Evolutionary conservation across 495 filamentous ascomycete genomes (phyloP), one percentile per base, ranked within the genome.

Genomic region (Tuber microsphaerosporum): DNA sequence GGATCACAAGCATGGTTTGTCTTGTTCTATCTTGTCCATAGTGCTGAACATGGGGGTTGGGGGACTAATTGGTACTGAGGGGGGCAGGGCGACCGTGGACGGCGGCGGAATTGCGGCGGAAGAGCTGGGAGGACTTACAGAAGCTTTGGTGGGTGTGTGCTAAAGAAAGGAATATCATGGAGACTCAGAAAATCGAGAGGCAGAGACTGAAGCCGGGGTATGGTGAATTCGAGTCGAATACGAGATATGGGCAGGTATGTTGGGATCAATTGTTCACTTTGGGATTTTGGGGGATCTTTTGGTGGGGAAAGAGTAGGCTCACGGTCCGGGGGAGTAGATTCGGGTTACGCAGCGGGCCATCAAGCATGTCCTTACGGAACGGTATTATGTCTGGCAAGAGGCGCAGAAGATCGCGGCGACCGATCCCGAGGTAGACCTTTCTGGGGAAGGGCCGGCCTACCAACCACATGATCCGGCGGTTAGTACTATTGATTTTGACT

Each of bases 61-160:
- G 17, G 17, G 10, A 2, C 39, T 20, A 39, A 73, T 65, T 22
- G 46, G 48, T 9, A 42, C 37, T 45, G n/a, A 9, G 42, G 26
- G 75, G 16, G 71, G 75, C 77, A 92, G 91, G 95, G 44, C 90
- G 95, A 70, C 84, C 88, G 42, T 99, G 96, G 96, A 88, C 86
- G 43, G 89, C 91, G n/a, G 90, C 92, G 85, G 96, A 99, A 85
- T 88, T 99, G 72, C 89, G 94, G 51, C 84, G 87, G 70, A 97
- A 97, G 85, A 91, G 89, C 74, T 99, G 93, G 93, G 93, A 97
- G 68, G 94, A 97, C 84, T 85, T 99, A 70, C 94, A 97, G 82
- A 85, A 84, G 72, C 87, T 99, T 75, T 99, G 95, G 95, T 98
- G 93, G 92, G 89, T 93, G 44, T 99, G 96, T 83, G 86, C 89